These are phyloP conservation scores for Monotropa hypopitys DNA, from an alignment of 179 eudicot species.

Conservation along the genomic window DNA sequence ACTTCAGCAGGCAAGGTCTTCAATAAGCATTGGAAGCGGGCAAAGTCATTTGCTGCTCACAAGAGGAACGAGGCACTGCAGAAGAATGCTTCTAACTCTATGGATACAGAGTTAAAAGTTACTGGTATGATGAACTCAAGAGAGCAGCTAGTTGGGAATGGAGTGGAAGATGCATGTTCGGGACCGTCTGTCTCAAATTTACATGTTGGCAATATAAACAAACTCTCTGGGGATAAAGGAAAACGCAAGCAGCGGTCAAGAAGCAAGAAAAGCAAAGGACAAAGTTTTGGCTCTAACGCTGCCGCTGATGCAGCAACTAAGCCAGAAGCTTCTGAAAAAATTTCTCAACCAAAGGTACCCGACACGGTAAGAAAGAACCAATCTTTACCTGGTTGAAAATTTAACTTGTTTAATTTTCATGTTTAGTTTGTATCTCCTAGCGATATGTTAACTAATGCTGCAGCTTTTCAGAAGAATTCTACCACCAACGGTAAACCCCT, in stretches of 20 bases:
- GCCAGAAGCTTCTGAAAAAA: slow-evolving; percentile 17
- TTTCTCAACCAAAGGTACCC: slow-evolving; percentile 16
- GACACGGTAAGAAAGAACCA: slow-evolving; percentile 13
- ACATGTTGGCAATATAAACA: slow-evolving; percentile 10
- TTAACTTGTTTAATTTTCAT: not conserved
- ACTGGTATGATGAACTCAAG: slow-evolving; percentile 19
- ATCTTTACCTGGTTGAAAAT: slow-evolving; percentile 16
- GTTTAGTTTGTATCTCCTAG: slow-evolving; percentile 6
- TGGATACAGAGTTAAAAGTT: slow-evolving; percentile 16
- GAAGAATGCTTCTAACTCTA: slow-evolving; percentile 16
- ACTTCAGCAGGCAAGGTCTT: slow-evolving; percentile 14
- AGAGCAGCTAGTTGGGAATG: slow-evolving; percentile 22
- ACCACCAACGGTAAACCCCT: slow-evolving; percentile 15
- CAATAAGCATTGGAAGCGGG: slow-evolving; percentile 21
- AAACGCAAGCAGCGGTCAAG: slow-evolving; percentile 34
- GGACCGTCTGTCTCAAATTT: slow-evolving; percentile 15
- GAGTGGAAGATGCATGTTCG: slow-evolving; percentile 17
- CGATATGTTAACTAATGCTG: slow-evolving; percentile 24
- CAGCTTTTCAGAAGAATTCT: slow-evolving; percentile 37
- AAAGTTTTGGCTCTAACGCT: slow-evolving; percentile 20
- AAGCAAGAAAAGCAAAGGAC: slow-evolving; percentile 37
- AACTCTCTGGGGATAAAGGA: slow-evolving; percentile 23
- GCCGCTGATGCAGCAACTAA: slow-evolving; percentile 21
- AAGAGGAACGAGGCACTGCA: slow-evolving; percentile 13
- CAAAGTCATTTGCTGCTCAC: slow-evolving; percentile 22